Percentiles rank a stretch among this genome's conserved stretches.
Evolutionary conservation across 306 rosid species (phyloP).

Genomic region (Cyamopsis tetragonoloba): DNA sequence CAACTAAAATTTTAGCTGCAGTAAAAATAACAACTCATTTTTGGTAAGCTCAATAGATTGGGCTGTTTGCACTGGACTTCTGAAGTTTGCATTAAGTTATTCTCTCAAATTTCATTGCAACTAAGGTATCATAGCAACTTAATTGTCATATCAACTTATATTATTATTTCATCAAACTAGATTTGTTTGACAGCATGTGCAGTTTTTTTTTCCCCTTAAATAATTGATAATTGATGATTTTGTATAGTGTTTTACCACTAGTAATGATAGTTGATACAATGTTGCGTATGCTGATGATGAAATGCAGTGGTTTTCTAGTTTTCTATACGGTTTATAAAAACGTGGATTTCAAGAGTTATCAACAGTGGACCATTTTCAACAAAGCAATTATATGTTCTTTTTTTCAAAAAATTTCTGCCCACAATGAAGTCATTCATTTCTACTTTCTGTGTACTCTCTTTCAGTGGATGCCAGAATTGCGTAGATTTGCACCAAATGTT

Average conservation of each 20-base stretch:
- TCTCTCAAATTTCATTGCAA: too few species aligned
- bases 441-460: slow-evolving; percentile 15
- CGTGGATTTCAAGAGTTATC: background rate
- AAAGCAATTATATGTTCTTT: slow-evolving; percentile 16
- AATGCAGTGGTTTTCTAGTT: background rate
- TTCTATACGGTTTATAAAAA: background rate
- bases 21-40: background rate
- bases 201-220: too few species aligned
- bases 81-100: too few species aligned
- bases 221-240: background rate
- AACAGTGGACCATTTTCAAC: background rate
- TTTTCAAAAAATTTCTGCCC: background rate
- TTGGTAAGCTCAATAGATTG: background rate
- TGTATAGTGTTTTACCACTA: background rate
- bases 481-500: slow-evolving; percentile 89
- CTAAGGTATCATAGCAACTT: background rate
- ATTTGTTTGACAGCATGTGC: background rate
- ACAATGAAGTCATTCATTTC: background rate
- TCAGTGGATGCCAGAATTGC: slow-evolving; percentile 99
- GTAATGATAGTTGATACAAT: too few species aligned
- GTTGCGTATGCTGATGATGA: too few species aligned
- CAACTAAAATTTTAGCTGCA: background rate
- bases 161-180: background rate
- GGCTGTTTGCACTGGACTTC: too few species aligned
- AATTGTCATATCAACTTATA: background rate